These are phyloP conservation scores for Candida palmyrensis DNA, from an alignment of 805 yeast genomes.

Conservation along the genomic window DNA sequence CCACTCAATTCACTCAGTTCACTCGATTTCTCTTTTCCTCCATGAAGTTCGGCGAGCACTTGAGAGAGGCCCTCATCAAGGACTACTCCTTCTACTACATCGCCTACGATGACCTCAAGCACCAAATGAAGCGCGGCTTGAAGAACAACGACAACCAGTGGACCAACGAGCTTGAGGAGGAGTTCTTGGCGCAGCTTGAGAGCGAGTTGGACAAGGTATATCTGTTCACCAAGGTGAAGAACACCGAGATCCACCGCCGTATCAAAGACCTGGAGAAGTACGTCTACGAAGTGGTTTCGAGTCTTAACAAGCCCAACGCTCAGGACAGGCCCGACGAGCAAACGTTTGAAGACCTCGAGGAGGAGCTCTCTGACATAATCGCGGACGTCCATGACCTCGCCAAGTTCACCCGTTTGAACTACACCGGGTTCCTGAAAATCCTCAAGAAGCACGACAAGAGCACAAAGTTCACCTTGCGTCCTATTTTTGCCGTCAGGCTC, in stretches of 20 bases:
- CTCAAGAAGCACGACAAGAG: slow-evolving; percentile 94
- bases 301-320: slow-evolving; percentile 26
- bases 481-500: slow-evolving; percentile 88
- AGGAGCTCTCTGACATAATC: slow-evolving; percentile 62
- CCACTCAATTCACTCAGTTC: no score
- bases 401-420: slow-evolving; percentile 86
- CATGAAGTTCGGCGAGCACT: slow-evolving; percentile 98
- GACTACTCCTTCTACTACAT: slow-evolving; percentile 90
- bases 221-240: slow-evolving; percentile 84
- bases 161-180: slow-evolving; percentile 77
- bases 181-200: slow-evolving; percentile 71
- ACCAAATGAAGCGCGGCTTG: slow-evolving; percentile 66
- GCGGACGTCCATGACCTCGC: slow-evolving; percentile 98
- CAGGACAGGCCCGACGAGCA: slow-evolving; percentile 33
- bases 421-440: slow-evolving; percentile 96
- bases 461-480: slow-evolving; percentile 68
- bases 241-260: slow-evolving; percentile 78
- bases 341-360: slow-evolving; percentile 40
- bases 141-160: slow-evolving; percentile 55
- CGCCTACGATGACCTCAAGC: slow-evolving; percentile 85
- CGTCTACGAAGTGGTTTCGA: slow-evolving; percentile 61
- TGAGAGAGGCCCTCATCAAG: slow-evolving; percentile 82
- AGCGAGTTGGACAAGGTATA: slow-evolving; percentile 88
- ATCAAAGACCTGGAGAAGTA: slow-evolving; percentile 75
- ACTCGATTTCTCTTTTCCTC: no score